Percentiles rank a stretch among this genome's conserved stretches.
Evolutionary conservation across 2,329 filamentous ascomycete species (phyloP).

Genomic region (Sordariomycetes sp.): DNA sequence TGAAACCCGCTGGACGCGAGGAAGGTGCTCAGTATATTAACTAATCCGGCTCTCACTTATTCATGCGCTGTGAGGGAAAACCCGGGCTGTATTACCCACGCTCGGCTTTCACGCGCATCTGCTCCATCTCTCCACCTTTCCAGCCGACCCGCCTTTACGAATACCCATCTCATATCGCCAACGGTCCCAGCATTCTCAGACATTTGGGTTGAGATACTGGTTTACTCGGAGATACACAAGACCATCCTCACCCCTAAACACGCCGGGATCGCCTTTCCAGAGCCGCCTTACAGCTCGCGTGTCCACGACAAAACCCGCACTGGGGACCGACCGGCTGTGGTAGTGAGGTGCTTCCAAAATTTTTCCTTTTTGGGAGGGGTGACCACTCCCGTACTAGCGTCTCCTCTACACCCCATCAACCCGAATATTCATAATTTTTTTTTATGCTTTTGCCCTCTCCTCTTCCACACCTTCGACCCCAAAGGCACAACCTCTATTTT

Average conservation of each 20-base stretch:
- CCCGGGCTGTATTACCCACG: background rate
- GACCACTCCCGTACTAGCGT: constrained; percentile 5
- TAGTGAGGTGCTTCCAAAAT: constrained; percentile 1
- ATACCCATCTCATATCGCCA: background rate
- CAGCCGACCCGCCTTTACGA: background rate
- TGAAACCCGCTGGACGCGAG: background rate
- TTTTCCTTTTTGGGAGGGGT: constrained; percentile 4
- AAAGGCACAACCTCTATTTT: background rate
- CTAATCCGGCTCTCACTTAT: background rate
- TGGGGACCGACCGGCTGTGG: background rate
- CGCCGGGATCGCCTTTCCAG: background rate
- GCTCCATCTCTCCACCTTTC: background rate
- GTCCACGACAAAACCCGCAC: background rate
- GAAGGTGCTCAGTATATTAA: background rate
- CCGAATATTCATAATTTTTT: constrained; percentile 6
- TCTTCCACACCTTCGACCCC: constrained; percentile 4
- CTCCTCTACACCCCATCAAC: constrained; percentile 5
- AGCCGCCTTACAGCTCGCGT: background rate
- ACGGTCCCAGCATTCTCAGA: background rate
- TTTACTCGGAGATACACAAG: background rate
- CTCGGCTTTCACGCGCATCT: background rate
- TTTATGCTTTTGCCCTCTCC: constrained; percentile 5
- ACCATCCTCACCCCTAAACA: background rate
- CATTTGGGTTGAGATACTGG: background rate
- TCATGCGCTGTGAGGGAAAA: background rate